Evolutionary conservation across 768 basidiomycete genomes (phyloP).

Genomic region (Boletellus sp.): DNA sequence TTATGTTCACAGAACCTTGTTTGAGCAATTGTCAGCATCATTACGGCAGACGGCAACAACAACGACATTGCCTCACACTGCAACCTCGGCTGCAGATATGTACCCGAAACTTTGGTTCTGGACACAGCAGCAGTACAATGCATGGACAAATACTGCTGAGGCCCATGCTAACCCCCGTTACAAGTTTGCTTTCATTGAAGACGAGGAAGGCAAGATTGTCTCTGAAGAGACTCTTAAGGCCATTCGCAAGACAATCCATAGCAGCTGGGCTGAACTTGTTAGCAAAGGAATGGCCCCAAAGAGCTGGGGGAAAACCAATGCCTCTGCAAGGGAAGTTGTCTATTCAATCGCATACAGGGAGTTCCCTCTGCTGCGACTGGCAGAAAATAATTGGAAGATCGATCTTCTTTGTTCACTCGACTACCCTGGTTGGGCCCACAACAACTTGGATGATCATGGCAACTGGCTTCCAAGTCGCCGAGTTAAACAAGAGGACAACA

Average conservation of each 20-base stretch:
- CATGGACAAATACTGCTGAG: not conserved
- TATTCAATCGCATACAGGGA: not conserved
- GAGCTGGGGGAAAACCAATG: slow-evolving; percentile 4
- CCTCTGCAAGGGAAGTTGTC: not conserved
- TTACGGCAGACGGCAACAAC: not conserved
- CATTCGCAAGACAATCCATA: not conserved
- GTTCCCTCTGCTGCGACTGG: not conserved
- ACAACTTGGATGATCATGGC: not conserved
- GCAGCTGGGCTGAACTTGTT: slow-evolving; percentile 1
- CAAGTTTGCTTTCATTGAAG: not conserved
- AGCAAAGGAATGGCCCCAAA: not conserved
- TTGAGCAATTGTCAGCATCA: too few relatives aligned
- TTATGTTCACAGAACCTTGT: too few relatives aligned
- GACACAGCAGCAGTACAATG: not conserved
- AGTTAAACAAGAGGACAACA: not conserved
- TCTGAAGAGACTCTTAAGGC: not conserved
- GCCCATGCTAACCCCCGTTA: not conserved
- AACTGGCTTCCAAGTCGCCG: not conserved
- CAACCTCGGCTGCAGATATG: not conserved
- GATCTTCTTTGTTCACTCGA: not conserved
- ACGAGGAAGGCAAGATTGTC: not conserved
- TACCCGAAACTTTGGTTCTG: not conserved
- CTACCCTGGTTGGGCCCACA: not conserved
- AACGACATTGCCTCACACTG: not conserved
- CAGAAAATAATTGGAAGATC: not conserved